These are phyloP conservation scores for Diphasiastrum complanatum DNA, from an alignment of 83 land plant genomes.

Conservation along the genomic window DNA sequence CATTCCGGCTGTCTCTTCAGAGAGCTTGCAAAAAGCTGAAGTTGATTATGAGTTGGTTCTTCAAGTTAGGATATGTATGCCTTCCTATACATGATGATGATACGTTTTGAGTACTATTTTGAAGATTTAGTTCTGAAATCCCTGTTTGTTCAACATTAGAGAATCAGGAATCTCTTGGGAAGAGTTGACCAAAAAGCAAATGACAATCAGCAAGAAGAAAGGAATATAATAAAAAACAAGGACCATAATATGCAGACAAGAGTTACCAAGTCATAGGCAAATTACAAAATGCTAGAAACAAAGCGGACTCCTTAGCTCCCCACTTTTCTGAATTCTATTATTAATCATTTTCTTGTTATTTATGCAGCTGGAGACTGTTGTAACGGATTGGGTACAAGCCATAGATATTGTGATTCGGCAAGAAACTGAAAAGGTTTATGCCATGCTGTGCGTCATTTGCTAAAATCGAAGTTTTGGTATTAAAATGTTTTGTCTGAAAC, in stretches of 20 bases:
- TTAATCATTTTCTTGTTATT: background rate
- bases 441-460: background rate
- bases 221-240: too few relatives aligned
- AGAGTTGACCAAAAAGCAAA: conserved; percentile 9
- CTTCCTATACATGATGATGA: background rate
- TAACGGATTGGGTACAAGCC: conserved; percentile 18
- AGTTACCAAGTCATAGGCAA: too few relatives aligned
- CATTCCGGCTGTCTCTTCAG: conserved; percentile 23
- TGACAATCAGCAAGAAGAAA: conserved; percentile 10
- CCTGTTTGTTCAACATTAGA: too few relatives aligned
- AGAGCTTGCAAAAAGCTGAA: conserved; percentile 17
- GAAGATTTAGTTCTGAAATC: conserved; percentile 7
- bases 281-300: too few relatives aligned
- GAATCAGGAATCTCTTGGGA: conserved; percentile 1
- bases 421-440: conserved; percentile 13
- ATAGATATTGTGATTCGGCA: conserved; percentile 7
- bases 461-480: background rate
- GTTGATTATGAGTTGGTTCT: conserved; percentile 32
- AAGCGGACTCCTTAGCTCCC: too few relatives aligned
- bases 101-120: conserved; percentile 4
- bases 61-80: conserved; percentile 14
- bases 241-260: too few relatives aligned
- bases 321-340: background rate
- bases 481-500: background rate
- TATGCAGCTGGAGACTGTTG: conserved; percentile 24